Evolutionary conservation across 2,329 filamentous ascomycete genomes (phyloP).

Genomic region (Mycosphaerella sp.): DNA sequence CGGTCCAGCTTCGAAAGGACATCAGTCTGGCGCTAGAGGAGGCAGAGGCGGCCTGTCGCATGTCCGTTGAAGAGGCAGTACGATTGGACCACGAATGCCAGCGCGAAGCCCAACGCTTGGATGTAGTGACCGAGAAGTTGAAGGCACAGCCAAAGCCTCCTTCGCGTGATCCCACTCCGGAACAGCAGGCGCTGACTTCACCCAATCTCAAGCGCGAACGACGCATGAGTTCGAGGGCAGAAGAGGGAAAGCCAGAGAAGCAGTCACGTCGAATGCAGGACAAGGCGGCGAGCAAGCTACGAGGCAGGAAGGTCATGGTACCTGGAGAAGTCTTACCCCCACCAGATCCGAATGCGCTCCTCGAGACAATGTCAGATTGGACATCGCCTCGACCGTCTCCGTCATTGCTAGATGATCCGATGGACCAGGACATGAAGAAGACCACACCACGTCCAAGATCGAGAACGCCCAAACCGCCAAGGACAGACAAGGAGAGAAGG

Average conservation of each 20-base stretch:
- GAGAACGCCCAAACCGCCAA: conserved; percentile 36
- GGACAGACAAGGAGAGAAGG: conserved; percentile 20
- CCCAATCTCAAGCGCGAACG: conserved; percentile 33
- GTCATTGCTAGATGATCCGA: conserved; percentile 23
- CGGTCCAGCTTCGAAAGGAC: conserved; percentile 47
- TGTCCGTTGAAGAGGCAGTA: conserved; percentile 33
- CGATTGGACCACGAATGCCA: conserved; percentile 33
- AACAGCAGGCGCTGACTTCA: conserved; percentile 31
- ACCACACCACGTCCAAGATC: conserved; percentile 29
- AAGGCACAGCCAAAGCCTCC: conserved; percentile 56
- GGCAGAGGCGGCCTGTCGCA: conserved; percentile 31
- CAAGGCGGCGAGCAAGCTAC: conserved; percentile 33
- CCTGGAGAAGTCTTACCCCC: conserved; percentile 42
- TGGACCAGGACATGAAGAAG: conserved; percentile 18
- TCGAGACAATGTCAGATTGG: conserved; percentile 36
- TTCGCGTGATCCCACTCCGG: conserved; percentile 54
- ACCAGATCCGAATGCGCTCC: conserved; percentile 38
- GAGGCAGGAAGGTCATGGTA: conserved; percentile 37
- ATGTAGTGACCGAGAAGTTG: conserved; percentile 56
- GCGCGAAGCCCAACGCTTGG: conserved; percentile 47
- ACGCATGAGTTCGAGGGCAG: conserved; percentile 27
- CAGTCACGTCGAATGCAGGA: conserved; percentile 24
- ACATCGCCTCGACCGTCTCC: conserved; percentile 33
- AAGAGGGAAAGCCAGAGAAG: conserved; percentile 28
- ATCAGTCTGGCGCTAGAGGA: conserved; percentile 49